Base-by-base conservation (phyloP, 169 alveolate genomes). In the Plasmodium vinckei region DNA sequence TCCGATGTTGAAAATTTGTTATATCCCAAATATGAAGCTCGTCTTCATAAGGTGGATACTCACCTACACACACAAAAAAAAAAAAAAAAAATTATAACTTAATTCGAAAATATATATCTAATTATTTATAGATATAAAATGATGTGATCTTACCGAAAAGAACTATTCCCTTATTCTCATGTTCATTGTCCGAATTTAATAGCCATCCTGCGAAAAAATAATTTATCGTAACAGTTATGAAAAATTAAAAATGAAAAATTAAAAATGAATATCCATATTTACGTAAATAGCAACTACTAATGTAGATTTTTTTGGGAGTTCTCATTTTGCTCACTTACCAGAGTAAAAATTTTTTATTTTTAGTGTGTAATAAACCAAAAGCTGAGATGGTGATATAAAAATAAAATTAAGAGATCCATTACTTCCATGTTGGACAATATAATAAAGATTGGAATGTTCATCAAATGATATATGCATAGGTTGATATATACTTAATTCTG, bases 11-110 rank as follows among this genome's bases (percentile, higher is more conserved):
- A 9, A 86, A 44, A 47, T 60, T 86, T 6, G 25, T 49, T 56
- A 86, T 71, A 25, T 86, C 87, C 91, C 91, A 86, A 42, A 86
- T 67, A 15, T 86, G 91, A 47, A 86, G 87, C 15, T 86, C 87
- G 42, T 86, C 91, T 70, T 86, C 91, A 72, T 86, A 86, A 7
- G 91, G 91, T 65, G 91, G 77, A 63, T 86, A 86, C 70, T 86
- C 91, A 33, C 91, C 91, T 86, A 25, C 23, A 60, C 25, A 60
- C 1, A 51, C 21, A 49, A 68, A 53, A 33, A 61, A 56, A 57
- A 84, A 60, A 19, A 27, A 61, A n/a, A 75, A 9, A 39, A 10
- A 56, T 13, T 23, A 23, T 51, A 23, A 10, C 64, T n/a, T 33
- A 56, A 21, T 13, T 2, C 42, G 5, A 3, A 3, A 33, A 33